Base-by-base conservation (phyloP, 1,284 basidiomycete species). In the Melampsora occidentalis region DNA sequence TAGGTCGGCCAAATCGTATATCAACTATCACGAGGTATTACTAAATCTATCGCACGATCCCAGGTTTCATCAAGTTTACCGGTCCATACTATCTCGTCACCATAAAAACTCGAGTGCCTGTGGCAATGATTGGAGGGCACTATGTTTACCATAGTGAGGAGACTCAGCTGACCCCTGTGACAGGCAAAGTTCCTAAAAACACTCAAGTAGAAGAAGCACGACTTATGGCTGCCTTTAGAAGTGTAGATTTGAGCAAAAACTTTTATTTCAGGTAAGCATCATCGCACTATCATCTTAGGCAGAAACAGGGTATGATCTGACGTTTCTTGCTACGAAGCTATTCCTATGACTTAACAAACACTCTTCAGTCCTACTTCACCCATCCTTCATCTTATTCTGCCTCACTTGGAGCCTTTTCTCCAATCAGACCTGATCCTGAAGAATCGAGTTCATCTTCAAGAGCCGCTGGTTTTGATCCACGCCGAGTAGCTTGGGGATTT, bases 111-210 rank as follows among this genome's bases (percentile, higher is more conserved):
- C 88, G 96, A 42, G 91, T 92, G 9, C 91, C 94, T 5, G 96
- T 99, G 28, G 94, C 94, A 0, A 87, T 99, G 1, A 86, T 99
- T 5, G 97, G 96, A 1, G 97, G 96, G 0, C 96, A 99, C 82
- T 98, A 98, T 82, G 86, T 99, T 62, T 99, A 97, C 81, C 97
- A 99, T 81, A 97, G 94, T 84, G 97, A 99, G 82, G 91, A 89
- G 81, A 93, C 93, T 1, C 91, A 93, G 59, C 90, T 97, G 51
- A 84, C 93, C 6, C 90, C 92, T 6, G 86, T 94, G 66, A 87
- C 86, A 49, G 87, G 86, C 80, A 90, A 87, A 79, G 90, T 76
- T 66, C 53, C 68, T 20, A 80, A 81, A 76, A 81, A 78, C 4
- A 59, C 78, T 16, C 76, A 72, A 33, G 76, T 78, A 65, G 81